Evolutionary conservation across 345 rosid species (phyloP).

Genomic region (Microthlaspi erraticum): DNA sequence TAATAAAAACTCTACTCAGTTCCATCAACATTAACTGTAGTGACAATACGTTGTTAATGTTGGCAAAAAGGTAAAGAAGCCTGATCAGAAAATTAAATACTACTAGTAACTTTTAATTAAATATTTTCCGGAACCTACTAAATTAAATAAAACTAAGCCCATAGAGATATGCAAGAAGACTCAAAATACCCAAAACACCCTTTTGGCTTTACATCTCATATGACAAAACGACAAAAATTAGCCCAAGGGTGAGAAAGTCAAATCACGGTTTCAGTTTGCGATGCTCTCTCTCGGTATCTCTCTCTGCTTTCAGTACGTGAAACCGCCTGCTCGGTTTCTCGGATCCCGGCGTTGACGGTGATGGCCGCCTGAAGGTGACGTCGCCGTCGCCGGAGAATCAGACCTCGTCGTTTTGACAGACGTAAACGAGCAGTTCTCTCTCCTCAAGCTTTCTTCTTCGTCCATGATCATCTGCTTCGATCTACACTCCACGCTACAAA

Average conservation of each 20-base stretch:
- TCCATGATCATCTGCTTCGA: constrained; percentile 83
- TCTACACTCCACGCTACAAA: constrained; percentile 94
- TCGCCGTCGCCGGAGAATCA: constrained; percentile 36
- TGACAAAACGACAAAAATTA: constrained; percentile 44
- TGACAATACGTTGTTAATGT: constrained; percentile 11
- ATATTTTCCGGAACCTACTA: background rate
- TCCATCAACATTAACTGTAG: constrained; percentile 17
- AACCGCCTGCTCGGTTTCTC: constrained; percentile 67
- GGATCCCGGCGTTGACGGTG: constrained; percentile 49
- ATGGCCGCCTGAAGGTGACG: constrained; percentile 21
- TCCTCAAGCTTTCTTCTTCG: constrained; percentile 62
- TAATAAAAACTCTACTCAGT: constrained; percentile 3
- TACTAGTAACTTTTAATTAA: background rate
- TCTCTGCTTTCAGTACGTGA: constrained; percentile 49
- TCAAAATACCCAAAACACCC: constrained; percentile 31
- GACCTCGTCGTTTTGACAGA: constrained; percentile 46
- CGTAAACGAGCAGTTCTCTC: constrained; percentile 55
- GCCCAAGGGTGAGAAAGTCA: constrained; percentile 47
- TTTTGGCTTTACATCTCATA: constrained; percentile 44
- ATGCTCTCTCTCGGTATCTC: background rate
- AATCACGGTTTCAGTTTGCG: background rate
- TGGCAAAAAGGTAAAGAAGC: constrained; percentile 10
- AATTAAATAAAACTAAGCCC: constrained; percentile 31
- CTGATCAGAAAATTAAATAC: background rate
- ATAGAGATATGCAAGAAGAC: constrained; percentile 24